Evolutionary conservation across 2,329 filamentous ascomycete species (phyloP), one percentile per base, ranked within the genome.

Genomic region (Beauveria australis): DNA sequence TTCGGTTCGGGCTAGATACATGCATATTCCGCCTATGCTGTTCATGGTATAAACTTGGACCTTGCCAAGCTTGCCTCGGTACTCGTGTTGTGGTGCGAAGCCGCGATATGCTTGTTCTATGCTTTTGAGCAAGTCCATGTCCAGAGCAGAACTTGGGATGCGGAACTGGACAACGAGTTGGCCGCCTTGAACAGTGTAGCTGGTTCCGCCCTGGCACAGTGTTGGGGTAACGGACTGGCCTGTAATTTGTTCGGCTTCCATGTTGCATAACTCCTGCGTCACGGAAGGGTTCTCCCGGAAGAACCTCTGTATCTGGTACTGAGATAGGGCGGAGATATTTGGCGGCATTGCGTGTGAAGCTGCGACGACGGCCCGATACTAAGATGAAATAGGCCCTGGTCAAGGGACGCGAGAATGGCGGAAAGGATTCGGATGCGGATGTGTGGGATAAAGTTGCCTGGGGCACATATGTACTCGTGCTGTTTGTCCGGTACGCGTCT

Each of bases 101-200:
- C 61, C 56, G 9, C 47, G 24, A 40, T 66, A 65, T 5, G 47
- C n/a, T 60, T 62, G 48, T 49, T 28, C 14, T 52, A 61, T 63
- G 24, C 61, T 54, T 47, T 61, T 52, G 19, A 66, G 10, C 22
- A 62, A 33, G 26, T 63, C 58, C 43, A 65, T 53, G 40, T 61
- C 48, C 14, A 67, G 26, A 43, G 55, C 22, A 19, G 41, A 54
- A 19, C 9, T 19, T n/a, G 28, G 12, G 28, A 51, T n/a, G 60
- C 65, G 63, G 49, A 67, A 67, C 37, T 67, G 62, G 53, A 66
- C 64, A 16, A 64, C 57, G 43, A 19, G 51, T 55, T 53, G 6
- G n/a, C 52, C 46, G 52, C 26, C 53, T 47, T n/a, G 40, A 53
- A 66, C 63, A 47, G 64, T 67, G 52, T 67, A 67, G 60, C 64